Percentiles rank a stretch among this genome's conserved stretches.
Evolutionary conservation across 257 asterid species (phyloP).

Genomic region (Solanum etuberosum): DNA sequence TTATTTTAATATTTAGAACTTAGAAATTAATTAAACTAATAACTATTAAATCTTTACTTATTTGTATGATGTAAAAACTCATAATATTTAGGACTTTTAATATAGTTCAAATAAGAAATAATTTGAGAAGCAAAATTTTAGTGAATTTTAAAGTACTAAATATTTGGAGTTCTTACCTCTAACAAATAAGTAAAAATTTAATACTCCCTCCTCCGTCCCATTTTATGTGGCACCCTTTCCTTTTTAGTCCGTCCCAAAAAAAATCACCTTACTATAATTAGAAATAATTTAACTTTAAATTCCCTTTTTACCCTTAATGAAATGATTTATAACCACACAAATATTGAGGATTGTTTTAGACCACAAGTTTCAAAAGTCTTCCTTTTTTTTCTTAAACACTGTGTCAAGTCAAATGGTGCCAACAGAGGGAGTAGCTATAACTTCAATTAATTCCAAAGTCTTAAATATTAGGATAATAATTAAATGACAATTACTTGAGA

Average conservation of each 20-base stretch:
- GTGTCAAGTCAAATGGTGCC: too few relatives aligned
- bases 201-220: neutral
- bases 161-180: neutral
- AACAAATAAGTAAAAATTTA: neutral
- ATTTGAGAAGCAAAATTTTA: neutral
- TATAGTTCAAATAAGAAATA: neutral
- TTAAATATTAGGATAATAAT: neutral
- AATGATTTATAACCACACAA: too few relatives aligned
- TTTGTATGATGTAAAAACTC: neutral
- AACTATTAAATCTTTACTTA: neutral
- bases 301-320: too few relatives aligned
- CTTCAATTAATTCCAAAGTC: neutral
- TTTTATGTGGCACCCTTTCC: too few relatives aligned
- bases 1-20: neutral
- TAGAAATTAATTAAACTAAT: neutral
- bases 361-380: too few relatives aligned
- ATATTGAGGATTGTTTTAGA: too few relatives aligned
- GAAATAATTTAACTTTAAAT: too few relatives aligned
- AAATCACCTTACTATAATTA: too few relatives aligned
- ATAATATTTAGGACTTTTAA: neutral
- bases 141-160: neutral
- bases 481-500: neutral
- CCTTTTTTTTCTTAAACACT: too few relatives aligned
- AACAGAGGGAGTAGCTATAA: neutral
- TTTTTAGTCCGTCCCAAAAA: too few relatives aligned